A percentile compares a stretch with the other conserved stretches of the same genome.
These are phyloP conservation scores for Cicer pinnatifidum DNA, from an alignment of 306 rosid genomes.

Conservation along the genomic window DNA sequence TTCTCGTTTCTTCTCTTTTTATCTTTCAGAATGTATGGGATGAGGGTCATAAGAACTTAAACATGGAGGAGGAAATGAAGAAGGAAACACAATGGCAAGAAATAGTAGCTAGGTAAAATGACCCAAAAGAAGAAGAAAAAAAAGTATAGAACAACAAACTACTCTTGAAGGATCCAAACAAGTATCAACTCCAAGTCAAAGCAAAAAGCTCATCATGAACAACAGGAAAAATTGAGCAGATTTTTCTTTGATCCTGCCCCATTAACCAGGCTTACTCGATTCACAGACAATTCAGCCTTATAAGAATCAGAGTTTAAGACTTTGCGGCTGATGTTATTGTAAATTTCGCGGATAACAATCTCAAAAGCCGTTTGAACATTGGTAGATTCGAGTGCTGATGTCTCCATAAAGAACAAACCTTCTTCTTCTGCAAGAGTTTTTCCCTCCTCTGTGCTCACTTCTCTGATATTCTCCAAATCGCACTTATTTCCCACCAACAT, in stretches of 20 bases:
- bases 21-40: background rate
- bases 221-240: slow-evolving; percentile 63
- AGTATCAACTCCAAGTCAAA: slow-evolving; percentile 39
- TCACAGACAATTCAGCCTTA: slow-evolving; percentile 79
- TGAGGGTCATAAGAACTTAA: slow-evolving; percentile 25
- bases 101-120: slow-evolving; percentile 13
- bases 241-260: slow-evolving; percentile 64
- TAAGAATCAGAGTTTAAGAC: slow-evolving; percentile 77
- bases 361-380: slow-evolving; percentile 85
- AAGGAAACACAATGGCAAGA: background rate
- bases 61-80: background rate
- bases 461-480: slow-evolving; percentile 88
- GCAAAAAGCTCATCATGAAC: slow-evolving; percentile 57
- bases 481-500: slow-evolving; percentile 96
- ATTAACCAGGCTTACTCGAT: slow-evolving; percentile 72
- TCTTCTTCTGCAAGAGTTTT: slow-evolving; percentile 81
- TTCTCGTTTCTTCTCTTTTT: background rate
- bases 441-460: slow-evolving; percentile 76
- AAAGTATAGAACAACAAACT: slow-evolving; percentile 34
- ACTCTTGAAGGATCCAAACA: slow-evolving; percentile 40
- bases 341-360: slow-evolving; percentile 77
- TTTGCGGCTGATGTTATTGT: slow-evolving; percentile 81
- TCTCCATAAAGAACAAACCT: slow-evolving; percentile 91
- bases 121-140: background rate
- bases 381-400: slow-evolving; percentile 88